These are phyloP conservation scores for Colletotrichum endophyticum DNA, from an alignment of 2,329 filamentous ascomycete species.

Conservation along the genomic window DNA sequence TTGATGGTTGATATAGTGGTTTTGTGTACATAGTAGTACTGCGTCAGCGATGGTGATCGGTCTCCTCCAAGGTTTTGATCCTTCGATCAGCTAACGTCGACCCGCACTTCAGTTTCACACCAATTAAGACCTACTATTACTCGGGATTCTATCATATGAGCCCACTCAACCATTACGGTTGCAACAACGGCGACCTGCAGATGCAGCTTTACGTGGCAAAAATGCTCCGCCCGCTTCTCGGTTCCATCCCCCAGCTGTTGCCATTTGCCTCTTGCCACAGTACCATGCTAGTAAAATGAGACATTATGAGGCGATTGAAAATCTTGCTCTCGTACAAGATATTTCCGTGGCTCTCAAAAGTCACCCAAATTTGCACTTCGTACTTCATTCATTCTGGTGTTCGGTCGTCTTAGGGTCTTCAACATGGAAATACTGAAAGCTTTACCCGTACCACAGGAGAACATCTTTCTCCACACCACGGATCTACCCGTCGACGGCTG, in stretches of 20 bases:
- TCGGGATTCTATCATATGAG: not conserved
- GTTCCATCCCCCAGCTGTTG: no score
- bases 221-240: not conserved
- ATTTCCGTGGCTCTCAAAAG: accelerated
- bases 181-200: not conserved
- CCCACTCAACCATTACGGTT: not conserved
- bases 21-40: not conserved
- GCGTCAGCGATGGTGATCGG: not conserved
- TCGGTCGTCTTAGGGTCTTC: accelerated
- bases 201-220: not conserved
- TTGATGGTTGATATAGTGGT: accelerated
- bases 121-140: not conserved
- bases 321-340: no score
- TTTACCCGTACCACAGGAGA: accelerated
- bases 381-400: not conserved
- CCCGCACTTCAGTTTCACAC: not conserved
- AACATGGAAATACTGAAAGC: not conserved
- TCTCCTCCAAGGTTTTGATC: not conserved
- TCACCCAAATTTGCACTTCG: accelerated
- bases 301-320: no score
- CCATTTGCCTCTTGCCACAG: no score
- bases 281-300: no score
- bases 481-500: not conserved
- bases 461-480: not conserved
- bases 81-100: not conserved